Evolutionary conservation across 352 stramenopile species (phyloP).

Genomic region (Globisporangium irregulare): DNA sequence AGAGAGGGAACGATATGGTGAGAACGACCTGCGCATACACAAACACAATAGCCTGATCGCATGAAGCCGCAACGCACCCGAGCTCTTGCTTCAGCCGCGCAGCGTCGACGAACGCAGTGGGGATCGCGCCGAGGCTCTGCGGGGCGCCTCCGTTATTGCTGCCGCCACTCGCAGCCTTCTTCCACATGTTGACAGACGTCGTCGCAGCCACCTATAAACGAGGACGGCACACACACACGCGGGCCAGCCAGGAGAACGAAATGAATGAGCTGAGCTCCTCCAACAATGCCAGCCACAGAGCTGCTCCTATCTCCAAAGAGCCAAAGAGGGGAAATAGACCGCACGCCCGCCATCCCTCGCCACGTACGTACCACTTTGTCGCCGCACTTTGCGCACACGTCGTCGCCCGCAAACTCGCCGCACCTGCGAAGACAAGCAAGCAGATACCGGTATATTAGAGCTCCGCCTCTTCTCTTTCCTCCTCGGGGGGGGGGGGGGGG

Average conservation of each 20-base stretch:
- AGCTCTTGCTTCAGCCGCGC: constrained; percentile 49
- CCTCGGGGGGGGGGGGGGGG: too few species aligned
- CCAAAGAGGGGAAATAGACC: too few species aligned
- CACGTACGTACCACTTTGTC: constrained; percentile 45
- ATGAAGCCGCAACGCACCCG: constrained; percentile 29
- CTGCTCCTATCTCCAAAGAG: not conserved
- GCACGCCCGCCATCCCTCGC: not conserved
- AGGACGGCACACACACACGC: not conserved
- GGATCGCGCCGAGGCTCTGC: constrained; percentile 52
- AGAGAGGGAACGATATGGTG: not conserved
- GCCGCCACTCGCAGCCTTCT: constrained; percentile 36
- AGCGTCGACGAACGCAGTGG: constrained; percentile 60
- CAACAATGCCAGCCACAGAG: not conserved
- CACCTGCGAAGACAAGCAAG: constrained; percentile 28
- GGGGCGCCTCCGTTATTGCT: constrained; percentile 19
- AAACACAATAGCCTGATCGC: not conserved
- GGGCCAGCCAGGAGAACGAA: constrained; percentile 3
- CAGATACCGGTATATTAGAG: not conserved
- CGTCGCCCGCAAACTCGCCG: constrained; percentile 50
- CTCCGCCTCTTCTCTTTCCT: not conserved
- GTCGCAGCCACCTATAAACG: constrained; percentile 30
- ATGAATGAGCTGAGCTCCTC: not conserved
- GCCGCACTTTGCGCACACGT: constrained; percentile 60
- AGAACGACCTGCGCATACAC: not conserved
- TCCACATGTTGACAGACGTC: constrained; percentile 50